Conservation (phyloP, 73 alveolate genomes). For the Tetrahymena elliotti region DNA sequence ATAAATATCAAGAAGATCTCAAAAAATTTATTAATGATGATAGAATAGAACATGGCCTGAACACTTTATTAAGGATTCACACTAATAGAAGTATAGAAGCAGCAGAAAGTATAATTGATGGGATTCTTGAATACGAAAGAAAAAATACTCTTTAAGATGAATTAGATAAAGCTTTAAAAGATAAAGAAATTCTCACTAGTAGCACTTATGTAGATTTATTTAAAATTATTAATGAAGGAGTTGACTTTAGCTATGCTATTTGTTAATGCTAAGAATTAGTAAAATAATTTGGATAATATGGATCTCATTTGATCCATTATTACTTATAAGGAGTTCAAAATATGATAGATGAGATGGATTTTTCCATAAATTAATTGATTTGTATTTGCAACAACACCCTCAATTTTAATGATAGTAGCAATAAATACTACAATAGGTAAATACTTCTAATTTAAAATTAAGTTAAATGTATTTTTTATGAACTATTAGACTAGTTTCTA, state of each 20-base stretch:
- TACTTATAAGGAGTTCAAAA: neutral
- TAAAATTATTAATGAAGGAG: constrained; percentile 30
- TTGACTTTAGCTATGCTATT: constrained; percentile 6
- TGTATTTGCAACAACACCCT: neutral
- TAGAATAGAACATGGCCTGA: constrained; percentile 2
- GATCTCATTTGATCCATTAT: neutral
- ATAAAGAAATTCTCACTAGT: neutral
- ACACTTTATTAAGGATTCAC: neutral
- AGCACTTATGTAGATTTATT: constrained; percentile 25
- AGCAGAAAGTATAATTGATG: constrained; percentile 5
- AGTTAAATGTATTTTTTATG: neutral
- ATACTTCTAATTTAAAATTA: neutral
- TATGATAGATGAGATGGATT: neutral
- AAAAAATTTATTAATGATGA: constrained; percentile 32
- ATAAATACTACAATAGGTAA: neutral
- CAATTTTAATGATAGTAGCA: neutral
- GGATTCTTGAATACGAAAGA: constrained; percentile 14
- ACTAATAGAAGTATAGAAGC: constrained; percentile 22
- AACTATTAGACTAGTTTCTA: neutral
- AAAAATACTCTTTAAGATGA: neutral
- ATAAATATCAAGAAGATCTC: neutral
- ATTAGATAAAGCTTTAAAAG: neutral
- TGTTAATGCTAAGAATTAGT: neutral
- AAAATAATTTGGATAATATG: neutral
- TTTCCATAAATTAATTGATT: neutral